phyloP scores from a whole-genome alignment of 495 filamentous ascomycete species.

The Daldinia loculata region DNA sequence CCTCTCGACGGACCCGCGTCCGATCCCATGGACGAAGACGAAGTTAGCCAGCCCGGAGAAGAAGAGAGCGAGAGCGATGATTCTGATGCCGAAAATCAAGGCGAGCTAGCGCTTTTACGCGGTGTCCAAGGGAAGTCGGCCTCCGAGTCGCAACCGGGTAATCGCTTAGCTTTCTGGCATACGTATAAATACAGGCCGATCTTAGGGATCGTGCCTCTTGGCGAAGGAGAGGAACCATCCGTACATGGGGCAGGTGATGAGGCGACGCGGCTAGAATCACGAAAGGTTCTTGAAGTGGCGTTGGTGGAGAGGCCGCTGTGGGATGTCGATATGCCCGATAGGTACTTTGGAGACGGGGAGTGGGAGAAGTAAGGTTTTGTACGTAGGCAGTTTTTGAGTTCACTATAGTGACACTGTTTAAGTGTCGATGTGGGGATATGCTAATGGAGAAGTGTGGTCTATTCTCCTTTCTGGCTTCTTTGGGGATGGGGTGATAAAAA shows the following conservation, averaged over 20 bases:
- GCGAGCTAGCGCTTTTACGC: slow-evolving; percentile 52
- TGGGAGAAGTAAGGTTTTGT: slow-evolving; percentile 47
- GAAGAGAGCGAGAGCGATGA: slow-evolving; percentile 56
- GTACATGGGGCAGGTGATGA: slow-evolving; percentile 31
- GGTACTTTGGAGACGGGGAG: slow-evolving; percentile 74
- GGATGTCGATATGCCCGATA: slow-evolving; percentile 81
- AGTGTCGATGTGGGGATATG: not conserved
- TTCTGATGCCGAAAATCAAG: slow-evolving; percentile 46
- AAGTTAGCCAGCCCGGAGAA: slow-evolving; percentile 48
- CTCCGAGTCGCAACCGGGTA: slow-evolving; percentile 27
- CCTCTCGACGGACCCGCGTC: slow-evolving; percentile 26
- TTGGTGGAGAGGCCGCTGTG: slow-evolving; percentile 87
- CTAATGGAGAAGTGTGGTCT: not conserved
- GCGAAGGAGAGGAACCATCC: slow-evolving; percentile 44
- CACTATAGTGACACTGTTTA: not conserved
- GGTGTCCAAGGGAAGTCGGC: slow-evolving; percentile 38
- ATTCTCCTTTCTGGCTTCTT: not conserved
- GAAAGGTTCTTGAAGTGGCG: slow-evolving; percentile 74
- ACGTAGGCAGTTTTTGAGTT: not conserved
- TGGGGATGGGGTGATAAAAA: not conserved
- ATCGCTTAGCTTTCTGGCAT: slow-evolving; percentile 68
- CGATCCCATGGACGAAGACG: slow-evolving; percentile 50
- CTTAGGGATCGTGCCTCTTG: slow-evolving; percentile 82
- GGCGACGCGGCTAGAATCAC: slow-evolving; percentile 38
- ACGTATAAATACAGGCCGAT: slow-evolving; percentile 93